Conservation (phyloP, 257 asterid species). For the Salvia rosmarinus region DNA sequence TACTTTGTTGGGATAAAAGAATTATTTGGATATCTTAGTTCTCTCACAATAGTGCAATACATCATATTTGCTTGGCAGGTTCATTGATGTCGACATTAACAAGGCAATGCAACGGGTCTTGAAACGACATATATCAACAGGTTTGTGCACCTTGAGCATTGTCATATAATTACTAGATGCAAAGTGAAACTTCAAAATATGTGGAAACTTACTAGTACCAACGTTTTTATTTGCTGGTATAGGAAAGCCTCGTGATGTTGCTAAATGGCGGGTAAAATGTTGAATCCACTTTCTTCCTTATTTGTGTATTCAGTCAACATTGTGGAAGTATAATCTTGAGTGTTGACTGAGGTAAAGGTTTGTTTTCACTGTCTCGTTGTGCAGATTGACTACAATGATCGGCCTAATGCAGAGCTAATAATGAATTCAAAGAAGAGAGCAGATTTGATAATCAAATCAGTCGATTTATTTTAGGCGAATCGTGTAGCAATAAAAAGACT, state of each 20-base stretch:
- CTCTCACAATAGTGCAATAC: not conserved
- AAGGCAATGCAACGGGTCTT: slow-evolving; percentile 86
- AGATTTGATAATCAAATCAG: slow-evolving; percentile 77
- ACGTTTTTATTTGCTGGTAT: slow-evolving; percentile 32
- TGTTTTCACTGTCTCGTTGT: slow-evolving; percentile 30
- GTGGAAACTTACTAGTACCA: slow-evolving; percentile 26
- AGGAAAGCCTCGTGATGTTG: slow-evolving; percentile 84
- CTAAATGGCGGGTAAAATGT: slow-evolving; percentile 81
- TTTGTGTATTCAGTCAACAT: slow-evolving; percentile 17
- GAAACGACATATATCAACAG: slow-evolving; percentile 84
- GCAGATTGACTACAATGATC: slow-evolving; percentile 85
- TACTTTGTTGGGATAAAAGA: not conserved
- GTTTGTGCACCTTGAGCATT: slow-evolving; percentile 40
- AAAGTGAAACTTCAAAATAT: not conserved
- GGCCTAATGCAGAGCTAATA: slow-evolving; percentile 89
- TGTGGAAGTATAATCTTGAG: not conserved
- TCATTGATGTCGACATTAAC: slow-evolving; percentile 74
- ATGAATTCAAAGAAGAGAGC: slow-evolving; percentile 72
- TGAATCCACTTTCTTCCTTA: slow-evolving; percentile 7
- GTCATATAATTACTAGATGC: slow-evolving; percentile 5
- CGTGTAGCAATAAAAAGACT: not conserved
- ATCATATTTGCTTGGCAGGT: slow-evolving; percentile 53
- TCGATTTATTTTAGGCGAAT: slow-evolving; percentile 53
- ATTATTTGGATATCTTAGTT: not conserved
- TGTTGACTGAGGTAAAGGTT: slow-evolving; percentile 19